Base-by-base conservation (phyloP, 805 yeast species). In the Candida odintsovae region DNA sequence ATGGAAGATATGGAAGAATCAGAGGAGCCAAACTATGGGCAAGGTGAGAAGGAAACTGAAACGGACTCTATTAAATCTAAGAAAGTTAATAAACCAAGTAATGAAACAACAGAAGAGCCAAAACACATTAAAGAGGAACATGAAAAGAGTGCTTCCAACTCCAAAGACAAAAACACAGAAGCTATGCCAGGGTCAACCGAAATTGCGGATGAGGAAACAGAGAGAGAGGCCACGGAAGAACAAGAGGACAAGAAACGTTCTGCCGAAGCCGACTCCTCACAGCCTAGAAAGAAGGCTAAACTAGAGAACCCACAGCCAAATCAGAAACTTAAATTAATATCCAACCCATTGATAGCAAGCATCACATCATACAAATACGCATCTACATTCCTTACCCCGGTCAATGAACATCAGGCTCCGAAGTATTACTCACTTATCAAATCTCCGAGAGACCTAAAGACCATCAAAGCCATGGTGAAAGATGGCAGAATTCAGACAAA, bases 291-390 rank as follows among this genome's bases (percentile, higher is more conserved):
- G 44, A 45, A 41, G 47, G 41, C 38, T 16, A 44, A 40, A 21
- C 4, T 44, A 10, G 47, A 40, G 35, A 46, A 57, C 43, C 52
- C 43, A 46, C 43, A 31, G 11, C 56, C 67, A 40, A 71, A 70
- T 46, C 80, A 82, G 57, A 70, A 80, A 51, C 81, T 86, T 63
- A 85, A 79, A 52, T 68, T 74, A 20, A 68, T 83, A 18, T 83
- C 88, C 0, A 67, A 74, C 8, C 85, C 83, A 40, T 67, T 87
- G 28, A 64, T 87, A 41, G 71, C 78, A 16, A 82, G 82, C 50
- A 79, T 86, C 9, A 75, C 83, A 35, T 80, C 87, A 2, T 83
- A 85, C 61, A 70, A 87, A 47, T 83, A 77, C 56, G 86, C 94
- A 0, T 81, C 90, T 0, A 82, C 86, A 47, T 87, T 87, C 60